Evolutionary conservation across 2,329 filamentous ascomycete genomes (phyloP).

Genomic region (Orbilia brochopaga): DNA sequence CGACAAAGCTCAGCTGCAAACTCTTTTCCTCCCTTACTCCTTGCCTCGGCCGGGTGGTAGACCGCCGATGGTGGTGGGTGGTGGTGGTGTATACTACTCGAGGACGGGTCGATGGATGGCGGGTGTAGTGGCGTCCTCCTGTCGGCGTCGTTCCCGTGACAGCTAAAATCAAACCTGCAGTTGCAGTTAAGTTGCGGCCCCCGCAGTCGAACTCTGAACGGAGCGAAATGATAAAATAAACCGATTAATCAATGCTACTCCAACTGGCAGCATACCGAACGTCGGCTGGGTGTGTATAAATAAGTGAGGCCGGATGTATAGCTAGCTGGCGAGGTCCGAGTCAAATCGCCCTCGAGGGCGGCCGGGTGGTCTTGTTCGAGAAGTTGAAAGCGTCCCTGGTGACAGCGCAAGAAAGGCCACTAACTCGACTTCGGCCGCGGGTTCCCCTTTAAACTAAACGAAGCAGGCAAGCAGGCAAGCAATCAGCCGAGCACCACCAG

Average conservation of each 20-base stretch:
- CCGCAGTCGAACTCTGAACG: no score
- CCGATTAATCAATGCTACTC: no score
- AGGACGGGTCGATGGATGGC: no score
- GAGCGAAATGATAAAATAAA: no score
- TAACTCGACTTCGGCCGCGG: neutral
- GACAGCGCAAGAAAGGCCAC: neutral
- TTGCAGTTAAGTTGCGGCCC: no score
- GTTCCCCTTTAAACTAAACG: slow-evolving; percentile 1
- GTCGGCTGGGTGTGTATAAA: slow-evolving; percentile 5
- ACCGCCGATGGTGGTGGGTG: neutral
- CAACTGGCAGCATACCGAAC: no score
- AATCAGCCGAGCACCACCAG: neutral
- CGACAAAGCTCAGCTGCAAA: no score
- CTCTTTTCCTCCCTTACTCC: no score
- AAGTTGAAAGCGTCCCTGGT: slow-evolving; percentile 20
- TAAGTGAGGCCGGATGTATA: slow-evolving; percentile 9
- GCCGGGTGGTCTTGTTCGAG: slow-evolving; percentile 13
- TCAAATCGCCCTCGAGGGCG: slow-evolving; percentile 5
- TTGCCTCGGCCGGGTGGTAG: no score
- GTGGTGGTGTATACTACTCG: no score
- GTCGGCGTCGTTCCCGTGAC: slow-evolving; percentile 33
- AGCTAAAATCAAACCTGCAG: no score
- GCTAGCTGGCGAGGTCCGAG: slow-evolving; percentile 5
- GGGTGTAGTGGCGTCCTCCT: slow-evolving; percentile 4
- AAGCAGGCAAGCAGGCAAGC: no score